Conservation (phyloP, 805 yeast genomes). For the Debaryomyces prosopidis region DNA sequence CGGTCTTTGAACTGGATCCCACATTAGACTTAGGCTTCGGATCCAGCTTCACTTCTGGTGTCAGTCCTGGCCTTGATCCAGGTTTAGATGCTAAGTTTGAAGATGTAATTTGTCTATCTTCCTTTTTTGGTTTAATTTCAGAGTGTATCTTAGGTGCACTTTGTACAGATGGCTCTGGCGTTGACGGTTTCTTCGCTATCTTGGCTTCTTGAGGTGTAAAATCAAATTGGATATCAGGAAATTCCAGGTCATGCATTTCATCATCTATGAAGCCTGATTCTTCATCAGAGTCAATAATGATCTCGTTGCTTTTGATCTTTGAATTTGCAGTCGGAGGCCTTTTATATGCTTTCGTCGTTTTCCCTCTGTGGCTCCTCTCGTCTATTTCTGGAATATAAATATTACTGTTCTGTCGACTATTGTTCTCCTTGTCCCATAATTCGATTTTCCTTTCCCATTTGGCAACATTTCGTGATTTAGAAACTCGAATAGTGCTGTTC, state of each 20-base stretch:
- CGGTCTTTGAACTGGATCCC: neutral
- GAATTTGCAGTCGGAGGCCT: neutral
- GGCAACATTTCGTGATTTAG: conserved; percentile 36
- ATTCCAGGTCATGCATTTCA: neutral
- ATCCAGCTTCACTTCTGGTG: conserved; percentile 29
- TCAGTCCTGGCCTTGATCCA: conserved; percentile 4
- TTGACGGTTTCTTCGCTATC: conserved; percentile 13
- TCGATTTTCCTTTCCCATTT: conserved; percentile 24
- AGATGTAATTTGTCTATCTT: conserved; percentile 7
- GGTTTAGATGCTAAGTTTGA: neutral
- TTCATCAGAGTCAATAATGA: too few species aligned
- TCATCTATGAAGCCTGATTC: neutral
- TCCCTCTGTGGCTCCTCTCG: neutral
- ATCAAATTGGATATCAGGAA: neutral
- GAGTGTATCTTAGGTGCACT: neutral
- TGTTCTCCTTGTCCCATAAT: neutral
- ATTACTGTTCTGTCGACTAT: neutral
- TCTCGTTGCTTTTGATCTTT: neutral
- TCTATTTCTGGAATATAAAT: conserved; percentile 1
- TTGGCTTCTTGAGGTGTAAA: neutral
- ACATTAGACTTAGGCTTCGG: conserved; percentile 7
- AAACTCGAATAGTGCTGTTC: conserved; percentile 33
- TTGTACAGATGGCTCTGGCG: conserved; percentile 13
- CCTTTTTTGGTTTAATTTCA: conserved; percentile 2
- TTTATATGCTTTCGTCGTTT: neutral